These are phyloP conservation scores for Tuber umbilicatum DNA, from an alignment of 495 filamentous ascomycete species.

Conservation along the genomic window DNA sequence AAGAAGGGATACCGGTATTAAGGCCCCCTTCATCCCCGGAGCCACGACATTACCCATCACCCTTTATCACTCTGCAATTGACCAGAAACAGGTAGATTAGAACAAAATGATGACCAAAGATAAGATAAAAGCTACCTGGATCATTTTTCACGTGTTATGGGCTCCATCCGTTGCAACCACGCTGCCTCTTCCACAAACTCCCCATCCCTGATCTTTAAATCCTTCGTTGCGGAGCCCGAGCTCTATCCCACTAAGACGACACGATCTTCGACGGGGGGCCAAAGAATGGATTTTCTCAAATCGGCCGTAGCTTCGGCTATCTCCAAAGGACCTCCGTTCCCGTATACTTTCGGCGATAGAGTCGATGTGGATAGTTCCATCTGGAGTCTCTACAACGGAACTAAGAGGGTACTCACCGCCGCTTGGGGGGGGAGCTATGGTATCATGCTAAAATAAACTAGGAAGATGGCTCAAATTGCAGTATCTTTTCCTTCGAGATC, in stretches of 20 bases:
- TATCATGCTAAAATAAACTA: slow-evolving; percentile 43
- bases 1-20: not conserved
- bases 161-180: not conserved
- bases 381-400: slow-evolving; percentile 88
- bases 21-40: not conserved
- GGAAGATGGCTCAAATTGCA: slow-evolving; percentile 90
- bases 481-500: slow-evolving; percentile 92
- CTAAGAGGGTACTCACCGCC: slow-evolving; percentile 58
- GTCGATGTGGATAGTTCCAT: slow-evolving; percentile 83
- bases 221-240: not conserved
- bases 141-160: not conserved
- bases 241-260: not conserved
- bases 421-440: not conserved
- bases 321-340: slow-evolving; percentile 85
- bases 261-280: not conserved
- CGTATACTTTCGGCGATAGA: slow-evolving; percentile 83
- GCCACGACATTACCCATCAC: not conserved
- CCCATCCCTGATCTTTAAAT: not conserved
- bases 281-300: slow-evolving; percentile 88
- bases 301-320: slow-evolving; percentile 95
- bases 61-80: not conserved
- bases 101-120: not conserved
- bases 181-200: not conserved
- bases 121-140: not conserved
- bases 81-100: not conserved